A percentile compares a stretch with the other conserved stretches of the same genome.
Evolutionary conservation across 2,329 filamentous ascomycete species (phyloP).

Genomic region (Leptographium wingfieldii): DNA sequence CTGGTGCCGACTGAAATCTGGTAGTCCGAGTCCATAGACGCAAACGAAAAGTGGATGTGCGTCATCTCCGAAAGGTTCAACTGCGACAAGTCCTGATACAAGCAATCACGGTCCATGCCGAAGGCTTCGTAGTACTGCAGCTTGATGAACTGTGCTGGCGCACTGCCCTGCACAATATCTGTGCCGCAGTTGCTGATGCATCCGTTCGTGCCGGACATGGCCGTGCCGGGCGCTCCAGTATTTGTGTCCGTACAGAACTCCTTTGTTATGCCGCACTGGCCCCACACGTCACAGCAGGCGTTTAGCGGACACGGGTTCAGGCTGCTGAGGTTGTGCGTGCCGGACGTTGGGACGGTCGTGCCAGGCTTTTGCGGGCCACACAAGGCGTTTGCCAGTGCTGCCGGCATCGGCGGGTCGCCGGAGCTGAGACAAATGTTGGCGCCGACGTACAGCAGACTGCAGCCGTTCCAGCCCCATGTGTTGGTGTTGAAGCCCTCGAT

Average conservation of each 20-base stretch:
- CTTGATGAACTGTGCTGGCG: background rate
- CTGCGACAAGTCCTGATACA: conserved; percentile 15
- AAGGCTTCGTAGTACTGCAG: conserved; percentile 26
- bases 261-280: conserved; percentile 29
- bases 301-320: conserved; percentile 20
- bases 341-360: conserved; percentile 13
- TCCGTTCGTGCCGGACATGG: conserved; percentile 18
- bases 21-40: conserved; percentile 12
- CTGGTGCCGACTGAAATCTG: conserved; percentile 13
- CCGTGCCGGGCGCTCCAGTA: conserved; percentile 17
- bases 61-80: conserved; percentile 15
- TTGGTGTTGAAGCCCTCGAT: conserved; percentile 20
- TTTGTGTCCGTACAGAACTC: conserved; percentile 26
- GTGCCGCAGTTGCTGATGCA: conserved; percentile 29
- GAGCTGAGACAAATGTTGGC: conserved; percentile 22
- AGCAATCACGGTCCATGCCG: conserved; percentile 19
- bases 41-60: conserved; percentile 23
- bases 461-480: conserved; percentile 26
- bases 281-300: conserved; percentile 22
- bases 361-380: conserved; percentile 23
- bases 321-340: conserved; percentile 9
- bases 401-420: conserved; percentile 22
- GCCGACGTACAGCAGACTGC: conserved; percentile 15
- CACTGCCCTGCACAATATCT: conserved; percentile 15
- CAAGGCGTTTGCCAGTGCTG: conserved; percentile 16